phyloP scores from a whole-genome alignment of 495 filamentous ascomycete genomes.

The Filosporella fistucella region DNA sequence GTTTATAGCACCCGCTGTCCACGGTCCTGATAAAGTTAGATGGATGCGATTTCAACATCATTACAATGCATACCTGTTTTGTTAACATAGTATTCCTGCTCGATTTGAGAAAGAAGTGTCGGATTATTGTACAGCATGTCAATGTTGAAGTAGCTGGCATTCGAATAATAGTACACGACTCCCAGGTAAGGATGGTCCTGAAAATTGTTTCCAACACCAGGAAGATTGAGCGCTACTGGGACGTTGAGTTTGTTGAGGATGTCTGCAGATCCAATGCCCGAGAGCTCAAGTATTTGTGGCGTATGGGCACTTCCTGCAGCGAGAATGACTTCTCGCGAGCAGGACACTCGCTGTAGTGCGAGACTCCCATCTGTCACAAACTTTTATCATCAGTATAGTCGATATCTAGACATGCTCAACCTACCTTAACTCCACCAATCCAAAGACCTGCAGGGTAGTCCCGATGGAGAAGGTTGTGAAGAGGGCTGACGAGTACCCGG shows the following conservation, averaged over 20 bases:
- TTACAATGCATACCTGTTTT: slow-evolving; percentile 7
- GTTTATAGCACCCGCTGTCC: slow-evolving; percentile 35
- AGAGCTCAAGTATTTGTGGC: slow-evolving; percentile 59
- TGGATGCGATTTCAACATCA: neutral
- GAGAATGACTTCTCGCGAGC: slow-evolving; percentile 63
- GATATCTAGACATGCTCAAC: no score
- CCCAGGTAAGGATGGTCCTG: slow-evolving; percentile 48
- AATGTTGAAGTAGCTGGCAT: slow-evolving; percentile 5
- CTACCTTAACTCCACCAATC: no score
- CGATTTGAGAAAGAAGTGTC: neutral
- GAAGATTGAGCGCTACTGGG: slow-evolving; percentile 45
- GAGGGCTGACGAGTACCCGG: no score
- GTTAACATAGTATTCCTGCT: slow-evolving; percentile 15
- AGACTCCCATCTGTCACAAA: no score
- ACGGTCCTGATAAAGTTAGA: slow-evolving; percentile 28
- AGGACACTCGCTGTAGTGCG: no score
- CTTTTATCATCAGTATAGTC: no score
- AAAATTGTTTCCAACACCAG: slow-evolving; percentile 62
- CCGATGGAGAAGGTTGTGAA: no score
- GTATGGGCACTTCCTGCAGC: slow-evolving; percentile 57
- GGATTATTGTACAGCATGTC: slow-evolving; percentile 9
- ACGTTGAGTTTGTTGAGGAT: slow-evolving; percentile 46
- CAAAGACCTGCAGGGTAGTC: no score
- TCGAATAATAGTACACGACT: slow-evolving; percentile 9
- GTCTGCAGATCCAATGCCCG: slow-evolving; percentile 50